Percentiles rank a stretch among this genome's conserved stretches.
Evolutionary conservation across 225 moss, liverwort and hornwort genomes (phyloP).

Genomic region (Bryum argenteum): DNA sequence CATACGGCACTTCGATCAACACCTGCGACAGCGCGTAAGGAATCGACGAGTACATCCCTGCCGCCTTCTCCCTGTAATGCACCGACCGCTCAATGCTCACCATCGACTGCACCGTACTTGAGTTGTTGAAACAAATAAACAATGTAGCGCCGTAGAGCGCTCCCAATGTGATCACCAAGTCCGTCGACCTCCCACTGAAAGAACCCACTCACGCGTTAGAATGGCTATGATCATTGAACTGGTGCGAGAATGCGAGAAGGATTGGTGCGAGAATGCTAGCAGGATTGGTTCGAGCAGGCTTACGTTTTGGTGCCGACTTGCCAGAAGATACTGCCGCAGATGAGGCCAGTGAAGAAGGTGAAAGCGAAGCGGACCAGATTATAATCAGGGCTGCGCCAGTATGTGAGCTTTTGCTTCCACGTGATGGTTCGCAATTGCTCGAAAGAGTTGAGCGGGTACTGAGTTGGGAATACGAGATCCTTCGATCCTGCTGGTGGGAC

Average conservation of each 20-base stretch:
- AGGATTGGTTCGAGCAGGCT: constrained; percentile 14
- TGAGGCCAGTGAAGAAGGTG: constrained; percentile 43
- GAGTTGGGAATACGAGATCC: constrained; percentile 36
- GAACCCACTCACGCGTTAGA: no score
- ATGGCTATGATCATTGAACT: no score
- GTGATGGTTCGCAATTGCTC: constrained; percentile 32
- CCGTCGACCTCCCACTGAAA: constrained; percentile 38
- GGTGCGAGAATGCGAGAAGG: no score
- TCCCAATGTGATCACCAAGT: constrained; percentile 50
- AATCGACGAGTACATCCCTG: constrained; percentile 63
- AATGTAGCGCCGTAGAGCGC: constrained; percentile 51
- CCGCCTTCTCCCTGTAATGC: constrained; percentile 61
- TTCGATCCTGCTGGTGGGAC: constrained; percentile 36
- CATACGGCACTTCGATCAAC: constrained; percentile 55
- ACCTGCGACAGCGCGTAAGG: constrained; percentile 62
- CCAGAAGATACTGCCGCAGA: constrained; percentile 58
- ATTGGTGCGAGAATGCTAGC: no score
- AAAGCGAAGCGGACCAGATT: constrained; percentile 57
- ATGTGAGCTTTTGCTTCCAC: constrained; percentile 56
- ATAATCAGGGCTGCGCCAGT: constrained; percentile 59
- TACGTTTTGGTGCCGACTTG: constrained; percentile 55
- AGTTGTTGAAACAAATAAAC: constrained; percentile 63
- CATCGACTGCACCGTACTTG: constrained; percentile 55
- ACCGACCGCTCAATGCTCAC: constrained; percentile 62
- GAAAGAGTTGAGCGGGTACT: constrained; percentile 37